Evolutionary conservation across 108 stramenopile species (phyloP), one percentile per base, ranked within the genome.

Genomic region (Chaetoceros tenuissimus): DNA sequence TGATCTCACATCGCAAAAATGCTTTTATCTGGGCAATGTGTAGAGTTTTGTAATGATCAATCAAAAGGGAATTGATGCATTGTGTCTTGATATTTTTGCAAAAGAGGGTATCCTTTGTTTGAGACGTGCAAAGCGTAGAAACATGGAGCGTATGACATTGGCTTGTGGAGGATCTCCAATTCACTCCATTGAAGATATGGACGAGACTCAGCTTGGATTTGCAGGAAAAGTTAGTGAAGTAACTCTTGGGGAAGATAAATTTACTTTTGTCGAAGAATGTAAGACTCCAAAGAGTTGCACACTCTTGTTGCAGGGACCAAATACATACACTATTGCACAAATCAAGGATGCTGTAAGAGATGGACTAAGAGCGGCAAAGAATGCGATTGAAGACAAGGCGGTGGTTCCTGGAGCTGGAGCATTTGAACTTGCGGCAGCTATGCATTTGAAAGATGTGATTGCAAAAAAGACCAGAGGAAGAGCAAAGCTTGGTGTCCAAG

Each of bases 11-110:
- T n/a, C n/a, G n/a, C n/a, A n/a, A n/a, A n/a, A n/a, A n/a, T n/a
- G n/a, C n/a, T n/a, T n/a, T n/a, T n/a, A n/a, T n/a, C n/a, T n/a
- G n/a, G n/a, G n/a, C n/a, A n/a, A n/a, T n/a, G n/a, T n/a, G 31
- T 46, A 76, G 72, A 75, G 89, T 20, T 99, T 99, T 82, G 93
- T 96, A 31, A 84, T 99, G 58, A 93, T 97, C 75, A 99, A 99
- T 78, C 98, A 99, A 80, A 99, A 99, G 81, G 98, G 98, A 53
- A 95, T 99, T 65, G 98, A 99, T 91, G 96, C 98, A 8, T 77
- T 97, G 51, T 78, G 76, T 28, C 70, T 99, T 31, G 97, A 99
- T 78, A 97, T 97, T 67, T 96, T 99, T 77, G 98, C 98, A 72
- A 99, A 99, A 91, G 98, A 99, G 74, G 97, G 97, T 48, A 98